Evolutionary conservation across 2,329 filamentous ascomycete genomes (phyloP).

Genomic region (Colletotrichum sp.): DNA sequence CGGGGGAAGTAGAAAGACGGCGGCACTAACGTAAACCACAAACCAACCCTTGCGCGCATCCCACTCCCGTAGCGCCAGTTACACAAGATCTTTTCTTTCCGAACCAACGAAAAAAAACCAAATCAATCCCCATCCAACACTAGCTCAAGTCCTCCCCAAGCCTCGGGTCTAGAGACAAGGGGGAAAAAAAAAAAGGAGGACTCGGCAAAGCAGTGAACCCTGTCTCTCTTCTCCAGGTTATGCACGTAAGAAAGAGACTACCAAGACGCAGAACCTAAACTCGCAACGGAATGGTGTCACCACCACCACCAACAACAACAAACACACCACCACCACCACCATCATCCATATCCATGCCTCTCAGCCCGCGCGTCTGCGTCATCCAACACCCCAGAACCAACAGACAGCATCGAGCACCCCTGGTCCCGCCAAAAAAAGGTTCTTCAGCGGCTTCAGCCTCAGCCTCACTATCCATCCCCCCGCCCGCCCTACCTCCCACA

Average conservation of each 20-base stretch:
- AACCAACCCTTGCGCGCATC: not conserved
- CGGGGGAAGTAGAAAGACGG: not conserved
- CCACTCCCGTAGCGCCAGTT: constrained; percentile 1
- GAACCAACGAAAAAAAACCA: not conserved
- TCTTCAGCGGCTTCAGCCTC: constrained; percentile 10
- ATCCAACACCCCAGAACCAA: not conserved
- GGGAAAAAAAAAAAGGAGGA: not conserved
- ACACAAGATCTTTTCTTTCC: constrained; percentile 12
- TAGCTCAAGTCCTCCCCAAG: not conserved
- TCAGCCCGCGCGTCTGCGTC: not conserved
- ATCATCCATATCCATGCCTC: not conserved
- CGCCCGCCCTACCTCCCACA: not conserved
- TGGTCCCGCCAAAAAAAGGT: not conserved
- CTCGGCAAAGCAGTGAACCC: not conserved
- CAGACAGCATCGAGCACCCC: not conserved
- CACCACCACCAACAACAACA: not conserved
- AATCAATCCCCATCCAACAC: not conserved
- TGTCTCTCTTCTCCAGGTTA: not conserved
- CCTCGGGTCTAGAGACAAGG: not conserved
- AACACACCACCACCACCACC: not conserved
- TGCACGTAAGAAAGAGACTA: constrained; percentile 5
- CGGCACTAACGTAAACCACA: not conserved
- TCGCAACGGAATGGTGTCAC: constrained; percentile 13
- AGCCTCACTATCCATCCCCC: not conserved
- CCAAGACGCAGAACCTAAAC: constrained; percentile 1